phyloP scores from a whole-genome alignment of 345 rosid species.

The Citrus cavaleriei region DNA sequence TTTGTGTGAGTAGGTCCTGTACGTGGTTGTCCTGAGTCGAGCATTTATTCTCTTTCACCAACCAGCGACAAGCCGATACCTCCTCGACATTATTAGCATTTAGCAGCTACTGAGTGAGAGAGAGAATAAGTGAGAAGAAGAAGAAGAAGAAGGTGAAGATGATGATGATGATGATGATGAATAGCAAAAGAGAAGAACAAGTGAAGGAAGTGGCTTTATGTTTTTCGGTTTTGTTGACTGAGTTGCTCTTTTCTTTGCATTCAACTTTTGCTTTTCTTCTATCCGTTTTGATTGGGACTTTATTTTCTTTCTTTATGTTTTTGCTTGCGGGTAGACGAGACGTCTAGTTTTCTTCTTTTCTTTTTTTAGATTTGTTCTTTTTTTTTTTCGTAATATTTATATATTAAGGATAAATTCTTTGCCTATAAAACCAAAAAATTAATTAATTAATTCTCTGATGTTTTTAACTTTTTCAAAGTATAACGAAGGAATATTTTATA shows the following conservation, averaged over 20 bases:
- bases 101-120: conserved; percentile 1
- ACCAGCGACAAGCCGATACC: conserved; percentile 22
- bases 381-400: too few species aligned
- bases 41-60: conserved; percentile 53
- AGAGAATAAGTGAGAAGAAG: background rate
- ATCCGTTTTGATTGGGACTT: conserved; percentile 15
- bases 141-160: background rate
- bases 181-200: background rate
- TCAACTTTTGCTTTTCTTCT: conserved; percentile 24
- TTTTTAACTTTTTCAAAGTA: too few species aligned
- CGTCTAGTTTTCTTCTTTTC: background rate
- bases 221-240: conserved; percentile 22
- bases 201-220: background rate
- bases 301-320: background rate
- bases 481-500: too few species aligned
- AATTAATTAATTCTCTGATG: too few species aligned
- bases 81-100: conserved; percentile 14
- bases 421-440: too few species aligned
- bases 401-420: too few species aligned
- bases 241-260: conserved; percentile 13
- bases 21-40: conserved; percentile 14
- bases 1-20: conserved; percentile 1
- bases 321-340: too few species aligned
- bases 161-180: background rate
- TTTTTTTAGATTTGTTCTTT: too few species aligned